A percentile compares a stretch with the other conserved stretches of the same genome.
These are phyloP conservation scores for Phytophthora meadii DNA, from an alignment of 352 stramenopile genomes.

Conservation along the genomic window DNA sequence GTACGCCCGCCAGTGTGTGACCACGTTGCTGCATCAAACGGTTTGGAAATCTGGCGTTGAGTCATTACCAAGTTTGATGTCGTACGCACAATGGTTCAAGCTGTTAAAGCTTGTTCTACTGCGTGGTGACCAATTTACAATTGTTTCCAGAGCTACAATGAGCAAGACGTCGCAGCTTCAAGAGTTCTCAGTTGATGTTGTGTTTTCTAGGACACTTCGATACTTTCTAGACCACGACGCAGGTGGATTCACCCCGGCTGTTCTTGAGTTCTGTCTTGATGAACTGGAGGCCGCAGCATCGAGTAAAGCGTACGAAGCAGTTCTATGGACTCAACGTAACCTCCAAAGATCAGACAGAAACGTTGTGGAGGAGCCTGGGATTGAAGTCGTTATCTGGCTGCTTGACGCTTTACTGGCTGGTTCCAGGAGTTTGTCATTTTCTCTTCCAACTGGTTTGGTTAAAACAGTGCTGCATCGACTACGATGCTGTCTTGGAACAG, in stretches of 20 bases:
- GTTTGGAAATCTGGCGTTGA: neutral
- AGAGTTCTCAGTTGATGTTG: conserved; percentile 16
- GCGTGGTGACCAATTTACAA: conserved; percentile 57
- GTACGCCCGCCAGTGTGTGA: conserved; percentile 40
- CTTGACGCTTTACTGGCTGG: conserved; percentile 53
- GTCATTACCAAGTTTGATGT: conserved; percentile 2
- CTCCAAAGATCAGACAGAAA: conserved; percentile 55
- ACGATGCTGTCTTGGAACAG: conserved; percentile 40
- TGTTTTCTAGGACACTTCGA: conserved; percentile 23
- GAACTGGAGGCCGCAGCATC: conserved; percentile 69
- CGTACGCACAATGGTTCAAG: conserved; percentile 40
- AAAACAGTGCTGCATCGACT: conserved; percentile 28
- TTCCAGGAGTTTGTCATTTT: neutral
- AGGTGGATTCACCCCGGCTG: conserved; percentile 15
- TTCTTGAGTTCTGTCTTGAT: conserved; percentile 62
- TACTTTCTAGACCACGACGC: conserved; percentile 19
- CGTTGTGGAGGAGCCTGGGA: conserved; percentile 61
- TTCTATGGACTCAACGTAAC: conserved; percentile 82
- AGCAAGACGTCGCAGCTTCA: conserved; percentile 4
- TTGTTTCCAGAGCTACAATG: conserved; percentile 4
- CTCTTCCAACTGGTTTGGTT: conserved; percentile 4
- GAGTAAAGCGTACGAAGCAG: conserved; percentile 60
- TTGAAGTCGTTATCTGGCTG: conserved; percentile 83
- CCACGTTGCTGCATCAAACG: conserved; percentile 26
- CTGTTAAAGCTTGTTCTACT: conserved; percentile 63